Base-by-base conservation (phyloP, 2,329 filamentous ascomycete species). In the Fusarium keratoplasticum region DNA sequence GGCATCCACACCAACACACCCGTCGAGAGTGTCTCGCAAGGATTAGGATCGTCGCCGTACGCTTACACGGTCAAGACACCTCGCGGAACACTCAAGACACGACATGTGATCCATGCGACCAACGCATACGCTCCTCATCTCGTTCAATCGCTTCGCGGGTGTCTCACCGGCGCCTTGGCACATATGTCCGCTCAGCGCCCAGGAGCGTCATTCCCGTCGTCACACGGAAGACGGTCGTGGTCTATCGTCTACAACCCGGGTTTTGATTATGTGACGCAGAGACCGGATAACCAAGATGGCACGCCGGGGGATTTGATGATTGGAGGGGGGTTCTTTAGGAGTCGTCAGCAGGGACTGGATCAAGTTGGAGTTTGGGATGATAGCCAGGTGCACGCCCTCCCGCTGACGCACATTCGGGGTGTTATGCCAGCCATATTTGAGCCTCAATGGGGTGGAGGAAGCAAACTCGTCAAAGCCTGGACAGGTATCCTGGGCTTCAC, bases 21-120 rank as follows among this genome's bases (percentile, higher is more conserved):
- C 0, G 84, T 84, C 14, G 74, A 79, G 25, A 77, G 68, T 6
- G 74, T 86, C 16, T 66, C 61, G 6, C 35, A 68, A 1, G 64
- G 67, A n/a, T 40, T 64, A 2, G 50, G 57, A 1, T 66, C 73
- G 1, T 47, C 42, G 14, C 22, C 42, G 14, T 47, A 47, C 42
- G 42, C 80, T 2, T 88, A 87, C 74, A 77, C 79, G 1, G 74
- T 91, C 6, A 72, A 81, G 6, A 90, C 89, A 1, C 62, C 73
- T 0, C 81, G 85, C 8, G 88, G 88, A 3, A 71, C 47, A 0
- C 82, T 91, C 36, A 78, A 76, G 5, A 83, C 88, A 9, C 81
- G 82, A 1, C 86, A 91, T 61, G 81, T 92, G 2, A 82, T 91
- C 3, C 88, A 92, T 71, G 87, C 88, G 9, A 91, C 89, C 2